phyloP scores from a whole-genome alignment of 2,329 filamentous ascomycete genomes.

The Aspergillus amoenus region DNA sequence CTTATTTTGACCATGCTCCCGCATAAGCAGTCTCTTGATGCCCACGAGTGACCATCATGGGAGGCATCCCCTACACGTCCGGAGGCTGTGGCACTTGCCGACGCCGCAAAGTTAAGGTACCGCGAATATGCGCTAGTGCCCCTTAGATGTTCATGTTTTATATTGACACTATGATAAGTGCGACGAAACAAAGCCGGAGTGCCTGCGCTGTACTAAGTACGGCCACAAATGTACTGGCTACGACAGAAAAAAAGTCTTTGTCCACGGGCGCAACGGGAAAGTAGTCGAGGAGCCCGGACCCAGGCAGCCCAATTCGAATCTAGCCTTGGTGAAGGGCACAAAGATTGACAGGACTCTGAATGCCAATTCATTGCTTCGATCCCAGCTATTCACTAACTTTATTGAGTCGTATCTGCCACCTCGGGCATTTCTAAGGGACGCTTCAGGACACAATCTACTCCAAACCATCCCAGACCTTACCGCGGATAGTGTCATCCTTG shows the following conservation, averaged over 20 bases:
- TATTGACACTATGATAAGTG: constrained; percentile 16
- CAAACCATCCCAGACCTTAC: constrained; percentile 16
- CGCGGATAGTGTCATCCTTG: constrained; percentile 15
- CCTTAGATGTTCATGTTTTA: too few relatives aligned
- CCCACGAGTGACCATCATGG: constrained; percentile 7
- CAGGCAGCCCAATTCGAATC: neutral
- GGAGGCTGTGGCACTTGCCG: constrained; percentile 23
- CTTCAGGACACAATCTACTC: constrained; percentile 7
- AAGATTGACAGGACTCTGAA: constrained; percentile 15
- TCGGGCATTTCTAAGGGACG: constrained; percentile 2
- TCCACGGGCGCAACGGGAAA: constrained; percentile 13
- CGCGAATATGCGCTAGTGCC: too few relatives aligned
- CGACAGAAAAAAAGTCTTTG: constrained; percentile 16
- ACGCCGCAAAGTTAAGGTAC: constrained; percentile 21
- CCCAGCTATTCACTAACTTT: constrained; percentile 16
- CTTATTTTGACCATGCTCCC: neutral
- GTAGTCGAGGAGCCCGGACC: neutral
- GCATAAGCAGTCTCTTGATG: neutral
- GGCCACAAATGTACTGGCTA: constrained; percentile 24
- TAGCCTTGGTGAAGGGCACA: neutral
- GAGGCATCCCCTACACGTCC: constrained; percentile 19
- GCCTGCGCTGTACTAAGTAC: constrained; percentile 23
- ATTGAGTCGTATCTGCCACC: constrained; percentile 10
- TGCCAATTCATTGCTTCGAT: constrained; percentile 13
- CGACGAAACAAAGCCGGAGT: constrained; percentile 24